Evolutionary conservation across 2,329 filamentous ascomycete genomes (phyloP), one percentile per base, ranked within the genome.

Genomic region (Colletotrichum musae): DNA sequence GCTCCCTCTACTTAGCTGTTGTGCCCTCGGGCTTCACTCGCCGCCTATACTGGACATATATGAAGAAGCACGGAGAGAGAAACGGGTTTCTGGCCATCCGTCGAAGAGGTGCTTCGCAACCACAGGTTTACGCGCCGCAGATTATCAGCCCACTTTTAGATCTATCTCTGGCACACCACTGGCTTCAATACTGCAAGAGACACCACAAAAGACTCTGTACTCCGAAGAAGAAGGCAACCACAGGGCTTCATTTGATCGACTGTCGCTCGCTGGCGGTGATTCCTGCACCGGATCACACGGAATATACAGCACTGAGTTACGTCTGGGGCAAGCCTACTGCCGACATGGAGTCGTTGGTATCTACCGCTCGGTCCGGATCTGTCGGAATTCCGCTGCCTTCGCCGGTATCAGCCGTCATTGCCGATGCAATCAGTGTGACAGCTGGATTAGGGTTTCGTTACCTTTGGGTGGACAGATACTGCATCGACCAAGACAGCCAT

Each of bases 401-500:
- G 1, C 13, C 0, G n/a, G 18, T 54, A 3, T 54, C 54, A 26
- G 15, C 47, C 1, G 16, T 32, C 6, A 48, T 65, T 3, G 3
- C 4, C 0, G 54, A 73, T 68, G 77, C 79, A 6, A 75, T 78
- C 7, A 62, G 71, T 0, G 79, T 80, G 2, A 76, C 77, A 0
- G 74, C 72, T 10, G 69, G 74, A 2, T 71, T 83, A 6, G 79
- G 79, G 0, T 70, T 80, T 9, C 70, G 75, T 5, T 80, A 82
- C 60, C 74, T 83, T 2, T 83, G 81, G 81, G 75, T 83, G 2
- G 80, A 82, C 63, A 72, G 74, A 21, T 74, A 79, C 2, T 83
- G 81, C 52, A 78, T 82, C 41, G 74, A 77, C 41, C 75, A 78
- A 50, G 32, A 74, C 9, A n/a, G 56, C 10, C 1, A 2, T 4